phyloP scores from a whole-genome alignment of 257 asterid species.

The Fraxinus pennsylvanica region DNA sequence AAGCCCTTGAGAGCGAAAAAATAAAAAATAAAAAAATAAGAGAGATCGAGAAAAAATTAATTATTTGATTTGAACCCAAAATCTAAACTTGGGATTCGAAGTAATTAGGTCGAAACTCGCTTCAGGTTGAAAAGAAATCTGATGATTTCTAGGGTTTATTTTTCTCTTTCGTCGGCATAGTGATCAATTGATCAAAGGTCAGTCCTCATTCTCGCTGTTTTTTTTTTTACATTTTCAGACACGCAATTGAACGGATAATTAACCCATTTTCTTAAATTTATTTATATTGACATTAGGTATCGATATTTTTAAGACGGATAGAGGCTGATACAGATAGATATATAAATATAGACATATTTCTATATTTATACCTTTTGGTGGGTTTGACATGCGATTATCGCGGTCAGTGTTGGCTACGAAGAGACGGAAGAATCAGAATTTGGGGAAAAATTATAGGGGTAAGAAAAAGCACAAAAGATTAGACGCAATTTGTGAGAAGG shows the following conservation, averaged over 20 bases:
- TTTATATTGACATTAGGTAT: constrained; percentile 15
- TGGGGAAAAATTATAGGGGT: constrained; percentile 54
- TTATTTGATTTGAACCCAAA: constrained; percentile 3
- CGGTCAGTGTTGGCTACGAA: constrained; percentile 51
- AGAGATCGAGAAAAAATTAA: not conserved
- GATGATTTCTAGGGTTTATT: constrained; percentile 39
- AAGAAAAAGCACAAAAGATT: constrained; percentile 82
- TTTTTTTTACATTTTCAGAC: constrained; percentile 17
- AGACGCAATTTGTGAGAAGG: constrained; percentile 78
- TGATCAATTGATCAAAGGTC: constrained; percentile 58
- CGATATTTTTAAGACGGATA: constrained; percentile 12
- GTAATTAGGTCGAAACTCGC: not conserved
- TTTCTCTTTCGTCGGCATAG: constrained; percentile 31
- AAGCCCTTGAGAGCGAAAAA: constrained; percentile 33
- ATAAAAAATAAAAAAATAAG: constrained; percentile 1
- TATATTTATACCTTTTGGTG: constrained; percentile 26
- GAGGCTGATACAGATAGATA: constrained; percentile 2
- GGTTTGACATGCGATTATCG: constrained; percentile 71
- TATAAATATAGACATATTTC: not conserved
- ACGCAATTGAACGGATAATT: constrained; percentile 15
- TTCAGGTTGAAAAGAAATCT: constrained; percentile 28
- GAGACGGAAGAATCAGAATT: constrained; percentile 54
- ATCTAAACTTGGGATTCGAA: constrained; percentile 3
- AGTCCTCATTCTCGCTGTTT: constrained; percentile 40
- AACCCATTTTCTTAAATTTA: constrained; percentile 19